Base-by-base conservation (phyloP, 192 early-diverging fungal species). In the Oehlia diaphana region DNA sequence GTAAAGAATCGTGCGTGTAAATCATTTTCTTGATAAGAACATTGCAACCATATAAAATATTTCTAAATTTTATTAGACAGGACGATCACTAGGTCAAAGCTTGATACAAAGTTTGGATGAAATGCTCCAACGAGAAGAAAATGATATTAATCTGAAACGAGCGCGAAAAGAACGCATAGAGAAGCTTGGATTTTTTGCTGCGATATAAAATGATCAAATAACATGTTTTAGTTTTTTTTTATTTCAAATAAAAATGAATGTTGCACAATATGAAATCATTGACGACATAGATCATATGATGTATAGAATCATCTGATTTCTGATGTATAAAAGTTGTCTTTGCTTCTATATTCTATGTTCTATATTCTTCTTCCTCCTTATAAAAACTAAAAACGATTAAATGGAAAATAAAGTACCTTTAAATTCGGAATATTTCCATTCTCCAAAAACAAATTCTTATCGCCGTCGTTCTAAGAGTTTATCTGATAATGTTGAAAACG, bases 141-240 rank as follows among this genome's bases (percentile, higher is more conserved):
- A 80, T 8, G 69, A 82, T n/a, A 82, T 83, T 44, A 63, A 83
- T 58, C 77, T 78, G 47, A 89, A 87, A 82, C 82, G 86, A 71
- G 79, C 72, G 47, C 67, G 77, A 49, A 86, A 86, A 4, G 80
- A 86, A 76, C 82, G 72, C 68, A 79, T 89, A 0, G 83, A 87
- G 28, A 90, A 90, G 71, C 74, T 90, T 63, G 89, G 89, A 14
- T 90, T 90, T 82, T 89, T 90, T 85, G 89, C 88, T 23, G 79
- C 84, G 53, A 69, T 50, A 65, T 78, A 65, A 26, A 7, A 42
- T 7, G 53, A 58, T 69, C 49, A 26, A 42, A 7, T 42, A 6
- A 8, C 0, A 42, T 42, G 21, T 4, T 37, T 37, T 37, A 19
- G 53, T 42, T 42, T 42, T 42, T 8, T 42, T 42, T 4, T 0